Percentiles rank a stretch among this genome's conserved stretches.
Evolutionary conservation across 2,329 filamentous ascomycete genomes (phyloP).

Genomic region (Biscogniauxia sp.): DNA sequence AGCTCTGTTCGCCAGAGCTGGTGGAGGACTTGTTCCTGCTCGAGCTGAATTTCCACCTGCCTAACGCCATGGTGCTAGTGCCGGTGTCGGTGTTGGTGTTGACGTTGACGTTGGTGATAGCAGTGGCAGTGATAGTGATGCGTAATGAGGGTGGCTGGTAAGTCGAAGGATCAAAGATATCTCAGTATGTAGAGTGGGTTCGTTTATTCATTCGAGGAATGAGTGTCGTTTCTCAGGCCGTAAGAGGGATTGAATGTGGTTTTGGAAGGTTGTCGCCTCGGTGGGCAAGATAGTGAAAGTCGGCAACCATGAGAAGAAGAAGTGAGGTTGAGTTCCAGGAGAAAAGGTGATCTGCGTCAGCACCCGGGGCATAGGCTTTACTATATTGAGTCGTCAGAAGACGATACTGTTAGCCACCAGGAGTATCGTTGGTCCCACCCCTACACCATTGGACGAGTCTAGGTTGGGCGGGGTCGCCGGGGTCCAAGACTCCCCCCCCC

Average conservation of each 20-base stretch:
- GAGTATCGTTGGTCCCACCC: neutral
- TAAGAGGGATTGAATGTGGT: neutral
- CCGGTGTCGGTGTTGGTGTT: no score
- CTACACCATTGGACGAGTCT: neutral
- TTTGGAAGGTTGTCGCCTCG: neutral
- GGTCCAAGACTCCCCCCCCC: neutral
- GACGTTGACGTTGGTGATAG: no score
- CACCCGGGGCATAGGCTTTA: neutral
- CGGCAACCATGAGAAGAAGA: neutral
- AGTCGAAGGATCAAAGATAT: neutral
- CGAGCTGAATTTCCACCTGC: conserved; percentile 16
- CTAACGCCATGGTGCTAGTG: conserved; percentile 9
- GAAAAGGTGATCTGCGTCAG: conserved; percentile 5
- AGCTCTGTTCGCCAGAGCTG: conserved; percentile 21
- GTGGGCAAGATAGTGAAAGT: neutral
- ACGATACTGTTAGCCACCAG: neutral
- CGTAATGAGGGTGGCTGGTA: neutral
- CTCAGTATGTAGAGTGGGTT: neutral
- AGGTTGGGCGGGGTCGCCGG: neutral
- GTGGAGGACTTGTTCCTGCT: conserved; percentile 18
- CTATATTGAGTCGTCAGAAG: neutral
- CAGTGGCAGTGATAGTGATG: no score
- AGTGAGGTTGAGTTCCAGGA: neutral
- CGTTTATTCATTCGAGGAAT: neutral
- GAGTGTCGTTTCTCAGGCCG: neutral